Evolutionary conservation across 495 filamentous ascomycete species (phyloP).

Genomic region (Filosporella fistucella): DNA sequence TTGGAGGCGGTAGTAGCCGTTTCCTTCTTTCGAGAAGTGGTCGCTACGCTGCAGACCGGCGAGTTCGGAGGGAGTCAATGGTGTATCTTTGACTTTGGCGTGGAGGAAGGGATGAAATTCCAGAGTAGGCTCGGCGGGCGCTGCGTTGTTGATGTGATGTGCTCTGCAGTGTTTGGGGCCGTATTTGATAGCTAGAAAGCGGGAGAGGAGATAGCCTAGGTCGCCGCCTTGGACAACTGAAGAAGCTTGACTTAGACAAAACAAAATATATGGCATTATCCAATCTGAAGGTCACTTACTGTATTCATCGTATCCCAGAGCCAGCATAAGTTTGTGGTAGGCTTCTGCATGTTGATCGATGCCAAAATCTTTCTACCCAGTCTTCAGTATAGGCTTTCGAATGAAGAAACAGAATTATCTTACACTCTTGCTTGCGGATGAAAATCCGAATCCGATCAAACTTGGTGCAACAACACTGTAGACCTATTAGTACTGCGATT

Average conservation of each 20-base stretch:
- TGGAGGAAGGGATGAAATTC: slow-evolving; percentile 3
- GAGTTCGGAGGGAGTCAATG: slow-evolving; percentile 5
- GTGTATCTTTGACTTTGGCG: not conserved
- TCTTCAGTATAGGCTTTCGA: not conserved
- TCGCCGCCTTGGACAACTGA: slow-evolving; percentile 66
- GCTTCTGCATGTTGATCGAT: slow-evolving; percentile 55
- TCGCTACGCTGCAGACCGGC: not conserved
- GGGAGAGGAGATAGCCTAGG: slow-evolving; percentile 61
- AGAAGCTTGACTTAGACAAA: not conserved
- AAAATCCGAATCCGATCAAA: slow-evolving; percentile 66
- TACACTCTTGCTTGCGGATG: slow-evolving; percentile 41
- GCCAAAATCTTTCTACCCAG: slow-evolving; percentile 45
- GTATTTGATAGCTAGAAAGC: slow-evolving; percentile 49
- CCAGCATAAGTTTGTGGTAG: slow-evolving; percentile 59
- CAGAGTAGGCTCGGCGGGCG: slow-evolving; percentile 21
- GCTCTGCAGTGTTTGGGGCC: slow-evolving; percentile 48
- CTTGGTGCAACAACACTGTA: slow-evolving; percentile 63
- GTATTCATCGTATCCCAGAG: slow-evolving; percentile 61
- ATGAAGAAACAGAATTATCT: not conserved
- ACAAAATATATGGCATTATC: not conserved
- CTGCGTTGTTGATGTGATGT: slow-evolving; percentile 38
- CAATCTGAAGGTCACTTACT: slow-evolving; percentile 25
- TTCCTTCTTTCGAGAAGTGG: not conserved
- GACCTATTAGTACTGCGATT: no score
- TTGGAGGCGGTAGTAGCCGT: slow-evolving; percentile 1